These are phyloP conservation scores for Hordeum vulgare DNA, from an alignment of 176 grass and related monocot species.

Conservation along the genomic window MorexV3_pseudomolecules_assembly NC_058519.1:96087773-96088272, in stretches of 20 bases:
- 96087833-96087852: not conserved
- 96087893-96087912: not conserved
- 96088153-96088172: not conserved
- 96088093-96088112: not conserved
- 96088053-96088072: not conserved
- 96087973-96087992: not conserved
- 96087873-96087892: not conserved
- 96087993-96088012: not conserved
- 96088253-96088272: too few relatives aligned
- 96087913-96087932: not conserved
- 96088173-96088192: not conserved
- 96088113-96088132: not conserved
- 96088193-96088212: not conserved
- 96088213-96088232: not conserved
- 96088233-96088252: too few relatives aligned
- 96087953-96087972: not conserved
- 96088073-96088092: not conserved
- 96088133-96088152: not conserved
- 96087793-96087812: not conserved
- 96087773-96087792: conserved; percentile 1
- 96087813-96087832: not conserved
- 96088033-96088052: conserved; percentile 13
- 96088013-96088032: conserved; percentile 11
- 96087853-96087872: not conserved
- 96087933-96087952: not conserved